Base-by-base conservation (phyloP, 495 filamentous ascomycete species). In the Podospora didyma region DNA sequence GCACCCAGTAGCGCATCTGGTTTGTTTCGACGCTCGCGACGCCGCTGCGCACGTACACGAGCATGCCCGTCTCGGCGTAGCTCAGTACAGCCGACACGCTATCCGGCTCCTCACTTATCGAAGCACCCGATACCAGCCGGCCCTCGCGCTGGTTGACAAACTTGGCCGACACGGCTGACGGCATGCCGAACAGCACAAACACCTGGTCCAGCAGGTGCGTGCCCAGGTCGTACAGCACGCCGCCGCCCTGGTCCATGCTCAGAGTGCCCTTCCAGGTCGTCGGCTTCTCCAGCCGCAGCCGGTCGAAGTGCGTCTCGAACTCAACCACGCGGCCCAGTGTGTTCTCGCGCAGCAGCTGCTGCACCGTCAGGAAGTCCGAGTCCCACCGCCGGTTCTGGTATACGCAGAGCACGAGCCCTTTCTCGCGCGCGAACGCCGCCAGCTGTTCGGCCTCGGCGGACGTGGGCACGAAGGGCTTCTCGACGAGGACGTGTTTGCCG, bases 321-420 rank as follows among this genome's bases (percentile, higher is more conserved):
- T 94, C 90, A 39, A 87, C 85, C 52, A 95, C 69, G 22, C 85
- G 79, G 57, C 92, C 90, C 0, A 89, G 66, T 3, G 65, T 62
- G 65, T 74, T 68, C 53, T 76, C 68, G 54, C 75, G 59, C 22
- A 92, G 61, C 3, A 91, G 77, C 52, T 83, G 75, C 48, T 77
- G 82, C 34, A 95, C 77, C 26, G 88, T 91, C 28, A 89, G 76
- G 75, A 91, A 96, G 74, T 97, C 91, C 53, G 86, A 79, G 67
- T 96, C 91, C 77, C 82, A 95, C 48, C 91, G 79, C 16, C 91
- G 86, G 75, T 95, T 96, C 74, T 96, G 90, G 71, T 91, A 96
- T 20, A 96, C 89, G 46, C 87, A 89, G 34, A 96, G 69, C 45
- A 85, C 63, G 55, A 77, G 83, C 41, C 81, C 76, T 46, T 79